Evolutionary conservation across 306 rosid species (phyloP), one percentile per base, ranked within the genome.

Genomic region (Cyamopsis tetragonoloba): DNA sequence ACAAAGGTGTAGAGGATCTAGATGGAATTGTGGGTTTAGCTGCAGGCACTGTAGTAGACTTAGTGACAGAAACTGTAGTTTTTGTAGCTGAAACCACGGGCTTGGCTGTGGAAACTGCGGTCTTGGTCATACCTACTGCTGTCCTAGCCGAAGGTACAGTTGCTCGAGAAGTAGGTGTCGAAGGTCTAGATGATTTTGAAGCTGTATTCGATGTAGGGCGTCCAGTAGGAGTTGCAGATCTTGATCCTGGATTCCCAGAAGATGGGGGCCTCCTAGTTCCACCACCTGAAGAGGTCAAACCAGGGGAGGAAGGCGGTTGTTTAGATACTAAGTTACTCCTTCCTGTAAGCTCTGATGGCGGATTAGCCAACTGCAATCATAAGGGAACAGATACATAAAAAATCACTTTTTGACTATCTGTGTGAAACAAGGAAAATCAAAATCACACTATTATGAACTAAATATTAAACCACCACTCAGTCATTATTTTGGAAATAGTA

Each of bases 131-230:
- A 32, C 87, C 44, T 76, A 54, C 73, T 2, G 15, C 55, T 13
- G 86, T 51, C 85, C 81, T 89, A 13, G 60, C 77, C 42, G 88
- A 85, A 57, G 86, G 77, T 62, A 85, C 27, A 49, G 85, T 66
- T 59, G 95, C 70, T 37, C 95, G 86, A 48, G 96, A 87, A 72
- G 91, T 89, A 68, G 98, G 98, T 6, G 98, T 93, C 57, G 91
- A 86, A 43, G 98, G 66, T 79, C 96, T 86, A 61, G 96, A 84
- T 56, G 96, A 73, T 76, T 79, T 90, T 59, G 95, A 83, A 19
- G 84, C 65, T 10, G 88, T 42, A 37, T 79, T 73, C 81, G 85
- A 78, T 24, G 91, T 73, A 56, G 91, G 73, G 3, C 95, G 89
- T 65, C 95, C 83, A 64, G 92, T 90, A 70, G 99, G 96, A 76